A percentile compares a stretch with the other conserved stretches of the same genome.
Conservation (phyloP, 2,329 filamentous ascomycete species). For the Gaeumannomyces tritici region DNA sequence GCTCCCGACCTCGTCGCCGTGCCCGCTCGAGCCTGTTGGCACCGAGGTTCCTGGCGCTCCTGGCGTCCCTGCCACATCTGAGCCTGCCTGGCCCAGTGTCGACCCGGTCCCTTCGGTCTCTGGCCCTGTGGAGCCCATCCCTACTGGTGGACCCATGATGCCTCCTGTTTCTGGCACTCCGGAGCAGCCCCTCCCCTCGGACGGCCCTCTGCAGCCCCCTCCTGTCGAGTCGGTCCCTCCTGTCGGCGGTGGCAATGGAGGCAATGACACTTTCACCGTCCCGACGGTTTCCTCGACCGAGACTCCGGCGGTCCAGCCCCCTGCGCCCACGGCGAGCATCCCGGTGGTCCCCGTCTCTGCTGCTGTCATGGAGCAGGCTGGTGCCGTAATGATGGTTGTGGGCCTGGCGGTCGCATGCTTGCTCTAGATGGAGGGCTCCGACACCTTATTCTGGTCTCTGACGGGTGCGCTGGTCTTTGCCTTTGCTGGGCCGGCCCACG, state of each 20-base stretch:
- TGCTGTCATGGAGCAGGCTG: conserved; percentile 17
- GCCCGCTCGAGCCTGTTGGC: neutral
- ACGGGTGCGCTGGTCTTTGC: neutral
- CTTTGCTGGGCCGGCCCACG: neutral
- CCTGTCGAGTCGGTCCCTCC: neutral
- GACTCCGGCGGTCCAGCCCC: neutral
- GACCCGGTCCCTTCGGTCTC: conserved; percentile 9
- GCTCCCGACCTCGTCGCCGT: neutral
- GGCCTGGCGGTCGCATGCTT: conserved; percentile 30
- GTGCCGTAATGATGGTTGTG: conserved; percentile 23
- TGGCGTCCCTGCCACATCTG: neutral
- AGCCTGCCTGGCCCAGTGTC: conserved; percentile 5
- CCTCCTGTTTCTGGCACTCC: conserved; percentile 1
- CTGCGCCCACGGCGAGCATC: neutral
- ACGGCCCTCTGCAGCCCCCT: neutral
- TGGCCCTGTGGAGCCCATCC: conserved; percentile 6
- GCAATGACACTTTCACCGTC: conserved; percentile 5
- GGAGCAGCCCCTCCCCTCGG: neutral
- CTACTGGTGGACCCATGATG: neutral
- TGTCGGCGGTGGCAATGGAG: conserved; percentile 1
- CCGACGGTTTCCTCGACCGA: neutral
- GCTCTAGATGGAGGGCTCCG: conserved; percentile 20
- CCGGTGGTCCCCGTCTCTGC: conserved; percentile 13
- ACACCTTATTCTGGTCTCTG: neutral
- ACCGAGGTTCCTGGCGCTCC: neutral